Evolutionary conservation across 2,329 filamentous ascomycete genomes (phyloP), one percentile per base, ranked within the genome.

Genomic region (Aspergillus tamarii): DNA sequence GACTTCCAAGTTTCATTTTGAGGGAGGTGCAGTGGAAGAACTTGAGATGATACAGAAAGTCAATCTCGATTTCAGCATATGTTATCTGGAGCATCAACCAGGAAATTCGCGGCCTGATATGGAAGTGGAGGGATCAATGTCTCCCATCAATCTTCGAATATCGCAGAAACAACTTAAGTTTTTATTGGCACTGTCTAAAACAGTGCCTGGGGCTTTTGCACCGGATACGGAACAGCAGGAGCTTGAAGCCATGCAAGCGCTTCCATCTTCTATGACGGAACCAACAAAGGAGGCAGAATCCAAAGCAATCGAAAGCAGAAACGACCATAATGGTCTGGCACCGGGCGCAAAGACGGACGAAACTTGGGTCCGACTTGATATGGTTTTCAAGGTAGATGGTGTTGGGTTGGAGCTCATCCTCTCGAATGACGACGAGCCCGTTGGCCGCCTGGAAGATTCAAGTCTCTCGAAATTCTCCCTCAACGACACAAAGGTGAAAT

Each of bases 21-120:
- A 87, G 0, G 84, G 89, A 2, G 87, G 88, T 39, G 80, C 86
- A 62, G 87, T 88, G 0, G 95, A 99, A 77, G 93, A 97, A 75
- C 83, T 99, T 9, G 93, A 99, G 75, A 91, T 99, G 82, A 97
- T 99, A 70, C 94, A 99, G 73, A 93, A 97, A 70, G 93, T 99
- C 14, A 95, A 99, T 75, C 83, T 99, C 28, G 92, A 91, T 55
- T 97, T 99, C 80, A 92, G 91, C 65, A 89, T 99, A 67, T 96
- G 91, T 2, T 94, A 97, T 77, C 88, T 94, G 0, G 94, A 98
- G 74, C 95, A 99, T 74, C 89, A 88, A 69, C 78, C 87, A 36
- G 91, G 91, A 16, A 83, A 86, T 59, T 89, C 95, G 72, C 87
- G 94, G 45, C 95, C 95, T 0, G 94, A 99, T 73, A 89, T 93